Conservation (phyloP, 2,329 filamentous ascomycete species). For the Fusarium pseudoanthophilum region DNA sequence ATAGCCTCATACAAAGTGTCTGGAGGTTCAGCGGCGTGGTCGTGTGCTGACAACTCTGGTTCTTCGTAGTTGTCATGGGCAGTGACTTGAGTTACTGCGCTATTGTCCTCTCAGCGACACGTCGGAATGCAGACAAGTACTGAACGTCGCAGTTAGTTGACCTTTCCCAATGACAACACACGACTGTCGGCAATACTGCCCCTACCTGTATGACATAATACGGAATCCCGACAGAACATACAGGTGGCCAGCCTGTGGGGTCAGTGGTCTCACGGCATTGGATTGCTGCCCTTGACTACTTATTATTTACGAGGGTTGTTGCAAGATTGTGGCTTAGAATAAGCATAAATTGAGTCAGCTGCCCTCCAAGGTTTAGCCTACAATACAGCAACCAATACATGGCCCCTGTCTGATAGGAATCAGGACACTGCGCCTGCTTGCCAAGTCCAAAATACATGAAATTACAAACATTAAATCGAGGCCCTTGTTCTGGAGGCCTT, state of each 20-base stretch:
- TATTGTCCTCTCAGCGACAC: fast-evolving
- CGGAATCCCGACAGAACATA: neutral
- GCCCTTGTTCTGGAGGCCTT: neutral
- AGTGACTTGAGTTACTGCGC: neutral
- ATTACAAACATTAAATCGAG: neutral
- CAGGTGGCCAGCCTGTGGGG: fast-evolving
- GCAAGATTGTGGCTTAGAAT: neutral
- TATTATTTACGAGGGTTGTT: neutral
- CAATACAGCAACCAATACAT: neutral
- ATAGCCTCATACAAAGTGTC: constrained; percentile 49
- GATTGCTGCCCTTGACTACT: neutral
- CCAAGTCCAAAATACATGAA: neutral
- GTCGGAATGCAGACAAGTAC: no score
- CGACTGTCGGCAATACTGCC: neutral
- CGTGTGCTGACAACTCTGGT: constrained; percentile 56
- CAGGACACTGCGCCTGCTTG: neutral
- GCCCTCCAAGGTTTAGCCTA: neutral
- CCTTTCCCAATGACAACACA: fast-evolving
- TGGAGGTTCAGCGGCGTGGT: constrained; percentile 52
- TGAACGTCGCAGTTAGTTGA: neutral
- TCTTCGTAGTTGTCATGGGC: constrained; percentile 11
- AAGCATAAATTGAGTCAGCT: neutral
- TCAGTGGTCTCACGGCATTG: fast-evolving
- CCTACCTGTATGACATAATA: fast-evolving
- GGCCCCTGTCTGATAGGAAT: neutral